Evolutionary conservation across 495 filamentous ascomycete genomes (phyloP).

Genomic region (Hypoxylon lenormandii): DNA sequence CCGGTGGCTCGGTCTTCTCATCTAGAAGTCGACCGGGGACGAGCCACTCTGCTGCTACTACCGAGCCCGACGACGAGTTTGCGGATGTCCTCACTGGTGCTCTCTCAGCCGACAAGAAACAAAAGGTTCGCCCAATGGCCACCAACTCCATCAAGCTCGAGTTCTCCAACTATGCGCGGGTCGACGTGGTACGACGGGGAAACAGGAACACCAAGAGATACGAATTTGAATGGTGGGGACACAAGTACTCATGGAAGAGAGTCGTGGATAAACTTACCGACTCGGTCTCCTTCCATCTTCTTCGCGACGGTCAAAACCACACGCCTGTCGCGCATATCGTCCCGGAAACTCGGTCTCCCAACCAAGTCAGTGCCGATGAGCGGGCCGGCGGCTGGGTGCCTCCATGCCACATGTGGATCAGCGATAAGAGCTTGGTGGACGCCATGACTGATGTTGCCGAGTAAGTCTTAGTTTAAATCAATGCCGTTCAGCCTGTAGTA

Average conservation of each 20-base stretch:
- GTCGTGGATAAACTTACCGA: slow-evolving; percentile 70
- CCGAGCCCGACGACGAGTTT: slow-evolving; percentile 63
- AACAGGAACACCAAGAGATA: slow-evolving; percentile 79
- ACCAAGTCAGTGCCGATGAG: slow-evolving; percentile 77
- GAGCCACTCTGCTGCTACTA: slow-evolving; percentile 51
- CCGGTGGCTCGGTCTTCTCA: slow-evolving; percentile 56
- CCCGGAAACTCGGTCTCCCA: slow-evolving; percentile 78
- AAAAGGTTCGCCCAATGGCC: slow-evolving; percentile 59
- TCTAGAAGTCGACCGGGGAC: slow-evolving; percentile 59
- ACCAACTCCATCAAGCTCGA: slow-evolving; percentile 87
- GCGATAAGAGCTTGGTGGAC: slow-evolving; percentile 73
- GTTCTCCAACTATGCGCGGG: slow-evolving; percentile 96
- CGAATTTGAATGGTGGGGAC: slow-evolving; percentile 92
- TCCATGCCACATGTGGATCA: slow-evolving; percentile 89
- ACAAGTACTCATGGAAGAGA: slow-evolving; percentile 86
- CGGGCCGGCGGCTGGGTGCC: slow-evolving; percentile 89
- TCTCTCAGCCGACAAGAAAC: slow-evolving; percentile 52
- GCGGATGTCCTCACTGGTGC: slow-evolving; percentile 55
- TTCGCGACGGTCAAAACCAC: slow-evolving; percentile 71
- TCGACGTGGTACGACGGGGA: slow-evolving; percentile 81
- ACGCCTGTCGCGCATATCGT: slow-evolving; percentile 82
- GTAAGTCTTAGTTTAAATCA: slow-evolving; percentile 70
- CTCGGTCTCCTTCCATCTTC: slow-evolving; percentile 79
- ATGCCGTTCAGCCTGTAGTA: background rate
- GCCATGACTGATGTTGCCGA: slow-evolving; percentile 85